Base-by-base conservation (phyloP, 257 asterid genomes). In the Solanum chmielewskii region DNA sequence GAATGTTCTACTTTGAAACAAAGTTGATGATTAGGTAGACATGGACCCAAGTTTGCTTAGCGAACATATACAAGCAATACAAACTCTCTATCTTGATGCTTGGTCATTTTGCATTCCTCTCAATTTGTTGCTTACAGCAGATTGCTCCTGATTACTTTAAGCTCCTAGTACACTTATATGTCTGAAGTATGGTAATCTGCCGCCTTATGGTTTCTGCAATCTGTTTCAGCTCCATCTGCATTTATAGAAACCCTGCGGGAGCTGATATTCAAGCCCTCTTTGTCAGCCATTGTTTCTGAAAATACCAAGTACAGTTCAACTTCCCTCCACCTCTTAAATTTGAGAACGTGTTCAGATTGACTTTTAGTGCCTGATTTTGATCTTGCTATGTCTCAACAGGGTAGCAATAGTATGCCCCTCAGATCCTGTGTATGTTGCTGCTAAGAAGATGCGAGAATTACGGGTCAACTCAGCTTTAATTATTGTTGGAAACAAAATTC, bases 221-320 rank as follows among this genome's bases (percentile, higher is more conserved):
- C 66, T 27, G 42, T 90, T 90, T 88, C 98, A 96, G 98, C 98
- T 70, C 97, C 99, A 84, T 91, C 95, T 42, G 95, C 95, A 86
- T 94, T 95, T 85, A 93, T 96, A 64, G 99, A 94, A 90, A 93
- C 96, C 27, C 95, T 96, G 37, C 94, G 98, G 92, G 99, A 96
- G 87, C 97, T 95, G 70, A 95, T 95, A 95, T 94, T 95, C 94
- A 95, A 96, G 93, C 99, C 99, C 49, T 92, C 98, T 71, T 92
- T 96, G 83, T 96, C 98, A 86, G 89, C 95, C 49, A 88, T 96
- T 90, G 90, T 96, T 83, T 89, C 98, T 23, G 99, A 95, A 60
- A 91, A 49, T 91, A 87, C 96, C 66, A 94, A 94, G 99, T 96
- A 91, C 47, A 64, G 56, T 31, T 25, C 33, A 89, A 70, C 39